Base-by-base conservation (phyloP, 2,329 filamentous ascomycete species). In the Fusarium pseudocircinatum region DNA sequence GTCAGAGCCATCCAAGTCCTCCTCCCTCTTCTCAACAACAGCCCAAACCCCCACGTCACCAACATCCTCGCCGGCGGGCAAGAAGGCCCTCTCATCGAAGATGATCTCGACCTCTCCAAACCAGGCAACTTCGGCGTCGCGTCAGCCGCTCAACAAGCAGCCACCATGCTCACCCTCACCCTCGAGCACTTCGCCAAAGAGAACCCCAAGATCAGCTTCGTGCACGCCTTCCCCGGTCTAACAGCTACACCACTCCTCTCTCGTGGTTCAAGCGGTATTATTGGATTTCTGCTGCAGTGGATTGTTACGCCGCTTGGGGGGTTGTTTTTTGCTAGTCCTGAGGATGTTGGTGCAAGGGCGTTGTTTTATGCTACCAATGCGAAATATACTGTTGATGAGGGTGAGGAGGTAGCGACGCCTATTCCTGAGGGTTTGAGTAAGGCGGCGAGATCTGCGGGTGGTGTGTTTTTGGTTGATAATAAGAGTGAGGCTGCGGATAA, bases 1-100 rank as follows among this genome's bases (percentile, higher is more conserved):
- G 84, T 87, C 64, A 87, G 87, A 47, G 88, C 90, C 75, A 84
- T 88, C 20, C 69, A 85, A 47, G 88, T 89, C 54, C 84, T 92
- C 2, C 85, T 91, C 6, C 90, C 90, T 0, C 83, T 87, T 0
- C 84, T 92, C 2, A 58, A 69, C 30, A 52, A 12, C 79, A 81
- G 24, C 73, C 73, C 62, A 15, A 83, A 86, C 4, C 78, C 83
- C 0, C 86, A 88, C 4, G 85, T 89, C 10, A 80, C 87, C 43
- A 85, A 80, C 32, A 81, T 90, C 8, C 80, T 89, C 0, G 86
- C 83, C 0, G 86, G 82, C 4, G 85, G 87, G 4, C 79, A 81
- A n/a, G 88, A 90, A 79, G 84, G 83, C 2, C 69, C 81, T 3
- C 78, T 90, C 5, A 76, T 84, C 30, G 72, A 82, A 3, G 79